A percentile compares a stretch with the other conserved stretches of the same genome.
These are phyloP conservation scores for sunflower (Helianthus annuus) DNA, from an alignment of 129 eudicot species.

Conservation along the genomic window DNA sequence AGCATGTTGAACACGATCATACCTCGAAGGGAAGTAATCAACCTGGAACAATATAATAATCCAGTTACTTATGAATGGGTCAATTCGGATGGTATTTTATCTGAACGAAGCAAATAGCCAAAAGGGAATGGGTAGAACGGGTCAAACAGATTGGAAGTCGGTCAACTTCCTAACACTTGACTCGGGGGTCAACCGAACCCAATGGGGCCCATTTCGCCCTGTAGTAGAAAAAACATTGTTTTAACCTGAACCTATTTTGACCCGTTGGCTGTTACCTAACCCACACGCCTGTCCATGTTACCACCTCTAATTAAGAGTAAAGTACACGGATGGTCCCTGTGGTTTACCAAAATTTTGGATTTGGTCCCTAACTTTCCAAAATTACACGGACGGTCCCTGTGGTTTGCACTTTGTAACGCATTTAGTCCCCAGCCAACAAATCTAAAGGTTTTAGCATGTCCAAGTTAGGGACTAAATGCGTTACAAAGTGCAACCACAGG, in stretches of 20 bases:
- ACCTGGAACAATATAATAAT: slow-evolving; percentile 33
- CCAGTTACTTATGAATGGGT: neutral
- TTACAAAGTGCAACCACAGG: too few species aligned
- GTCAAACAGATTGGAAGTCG: neutral
- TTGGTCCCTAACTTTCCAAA: too few species aligned
- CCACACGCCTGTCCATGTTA: neutral
- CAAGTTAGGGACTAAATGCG: too few species aligned
- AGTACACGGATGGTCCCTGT: too few species aligned
- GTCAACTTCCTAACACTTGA: neutral
- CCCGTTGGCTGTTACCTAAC: neutral
- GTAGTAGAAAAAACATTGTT: neutral
- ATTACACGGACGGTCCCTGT: too few species aligned
- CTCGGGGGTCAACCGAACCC: neutral
- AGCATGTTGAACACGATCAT: slow-evolving; percentile 60
- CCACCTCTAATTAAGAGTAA: neutral
- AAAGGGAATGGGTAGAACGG: neutral
- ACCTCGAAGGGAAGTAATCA: slow-evolving; percentile 67
- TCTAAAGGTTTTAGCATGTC: too few species aligned
- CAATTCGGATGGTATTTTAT: neutral
- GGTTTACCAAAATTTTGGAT: too few species aligned
- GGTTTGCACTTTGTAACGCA: too few species aligned
- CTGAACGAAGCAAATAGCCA: neutral
- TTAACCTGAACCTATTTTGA: neutral
- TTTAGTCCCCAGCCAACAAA: too few species aligned
- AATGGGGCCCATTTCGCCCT: neutral